Conservation (phyloP, 73 alveolate genomes). For the Blepharisma japonicum region DNA sequence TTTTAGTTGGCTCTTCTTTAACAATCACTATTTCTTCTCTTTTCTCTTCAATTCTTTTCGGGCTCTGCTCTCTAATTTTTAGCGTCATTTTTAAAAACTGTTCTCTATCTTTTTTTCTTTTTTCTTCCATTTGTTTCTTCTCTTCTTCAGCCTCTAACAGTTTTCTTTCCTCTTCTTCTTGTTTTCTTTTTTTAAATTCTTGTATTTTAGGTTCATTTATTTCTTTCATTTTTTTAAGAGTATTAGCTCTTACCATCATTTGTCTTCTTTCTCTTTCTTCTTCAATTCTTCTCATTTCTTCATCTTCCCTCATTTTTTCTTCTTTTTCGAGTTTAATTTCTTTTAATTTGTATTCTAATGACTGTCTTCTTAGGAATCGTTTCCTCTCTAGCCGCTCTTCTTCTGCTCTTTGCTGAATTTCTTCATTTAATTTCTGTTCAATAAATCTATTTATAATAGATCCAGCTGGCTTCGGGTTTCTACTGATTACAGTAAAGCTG, state of each 20-base stretch:
- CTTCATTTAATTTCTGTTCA: background rate
- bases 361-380: background rate
- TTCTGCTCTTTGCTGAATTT: background rate
- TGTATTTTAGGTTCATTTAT: too few species aligned
- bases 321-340: background rate
- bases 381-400: background rate
- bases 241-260: too few species aligned
- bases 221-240: too few species aligned
- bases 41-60: too few species aligned
- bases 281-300: background rate
- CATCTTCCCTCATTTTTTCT: background rate
- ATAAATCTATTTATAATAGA: background rate
- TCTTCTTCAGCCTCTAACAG: too few species aligned
- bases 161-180: background rate
- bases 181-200: background rate
- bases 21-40: too few species aligned
- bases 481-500: background rate
- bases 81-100: too few species aligned
- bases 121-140: too few species aligned
- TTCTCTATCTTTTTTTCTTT: too few species aligned
- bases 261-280: too few species aligned
- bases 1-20: too few species aligned
- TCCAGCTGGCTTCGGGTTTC: conserved; percentile 29
- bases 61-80: too few species aligned
- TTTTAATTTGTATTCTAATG: background rate